phyloP scores from a whole-genome alignment of 192 early-diverging fungal genomes.

The Coemansia nantahalensis region DNA sequence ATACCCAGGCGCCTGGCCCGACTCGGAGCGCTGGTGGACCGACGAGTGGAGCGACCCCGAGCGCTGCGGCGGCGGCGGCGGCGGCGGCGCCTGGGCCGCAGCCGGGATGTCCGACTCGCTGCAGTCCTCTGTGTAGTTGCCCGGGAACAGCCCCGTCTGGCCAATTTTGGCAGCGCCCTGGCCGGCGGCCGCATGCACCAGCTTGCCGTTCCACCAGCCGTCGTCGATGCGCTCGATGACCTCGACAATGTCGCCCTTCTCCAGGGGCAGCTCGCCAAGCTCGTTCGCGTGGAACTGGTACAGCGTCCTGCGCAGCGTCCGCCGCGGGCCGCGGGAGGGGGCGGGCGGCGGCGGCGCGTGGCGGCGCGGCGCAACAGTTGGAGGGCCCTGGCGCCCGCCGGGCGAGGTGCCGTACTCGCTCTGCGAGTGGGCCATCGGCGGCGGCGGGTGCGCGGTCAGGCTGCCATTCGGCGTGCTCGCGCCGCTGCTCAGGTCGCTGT shows the following conservation, averaged over 20 bases:
- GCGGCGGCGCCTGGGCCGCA: background rate
- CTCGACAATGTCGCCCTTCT: constrained; percentile 82
- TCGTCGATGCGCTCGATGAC: constrained; percentile 85
- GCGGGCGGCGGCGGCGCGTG: constrained; percentile 55
- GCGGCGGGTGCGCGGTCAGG: constrained; percentile 9
- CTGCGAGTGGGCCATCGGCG: constrained; percentile 42
- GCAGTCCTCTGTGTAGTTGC: constrained; percentile 81
- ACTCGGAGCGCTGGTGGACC: constrained; percentile 18
- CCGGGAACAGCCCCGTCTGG: constrained; percentile 85
- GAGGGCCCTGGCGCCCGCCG: constrained; percentile 14
- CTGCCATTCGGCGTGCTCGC: constrained; percentile 13
- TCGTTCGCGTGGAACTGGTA: constrained; percentile 83
- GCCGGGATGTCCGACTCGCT: constrained; percentile 27
- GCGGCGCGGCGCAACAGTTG: constrained; percentile 45
- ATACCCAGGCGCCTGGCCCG: constrained; percentile 25
- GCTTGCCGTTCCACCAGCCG: constrained; percentile 93
- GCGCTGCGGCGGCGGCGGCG: constrained; percentile 13
- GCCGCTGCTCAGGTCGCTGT: constrained; percentile 39
- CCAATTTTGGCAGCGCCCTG: constrained; percentile 27
- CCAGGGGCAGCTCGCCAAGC: constrained; percentile 76
- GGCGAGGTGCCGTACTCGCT: constrained; percentile 34
- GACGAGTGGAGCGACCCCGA: constrained; percentile 12
- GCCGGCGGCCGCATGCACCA: constrained; percentile 54
- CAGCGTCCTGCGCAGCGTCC: constrained; percentile 56
- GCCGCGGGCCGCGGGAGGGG: constrained; percentile 40